Base-by-base conservation (phyloP, 495 filamentous ascomycete species). In the Cladorrhinum samala region DNA sequence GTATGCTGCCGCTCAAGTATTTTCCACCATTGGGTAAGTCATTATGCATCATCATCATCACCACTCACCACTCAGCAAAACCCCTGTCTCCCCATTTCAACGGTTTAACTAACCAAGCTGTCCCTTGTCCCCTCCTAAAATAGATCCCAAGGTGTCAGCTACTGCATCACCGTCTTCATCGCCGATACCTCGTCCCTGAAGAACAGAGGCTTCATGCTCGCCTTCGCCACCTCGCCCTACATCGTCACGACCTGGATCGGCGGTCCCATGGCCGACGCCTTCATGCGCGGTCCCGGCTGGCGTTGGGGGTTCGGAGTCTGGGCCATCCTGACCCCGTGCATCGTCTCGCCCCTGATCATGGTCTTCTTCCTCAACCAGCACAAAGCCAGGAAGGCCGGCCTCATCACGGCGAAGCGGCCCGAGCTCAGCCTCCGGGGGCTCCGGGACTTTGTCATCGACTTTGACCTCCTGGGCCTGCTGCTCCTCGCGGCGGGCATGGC, bases 261-360 rank as follows among this genome's bases (percentile, higher is more conserved):
- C 9, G 65, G 76, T 2, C 72, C 71, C 38, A 69, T 74, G 14
- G 62, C 76, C 5, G 51, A 73, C n/a, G 61, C 63, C 16, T 67
- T 80, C 54, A 60, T 76, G 24, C 41, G 65, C 25, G 57, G 72
- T 4, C 57, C 68, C 11, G 69, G 72, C 45, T 86, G 79, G 77
- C 75, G 81, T 27, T 86, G 83, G 84, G 76, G 74, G n/a, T 83
- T 80, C 59, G 83, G 80, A 30, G 69, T 74, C 20, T 84, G 81
- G 56, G 67, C 74, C 24, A 82, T 83, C 55, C 65, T 84, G 53
- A 71, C 72, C 39, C 79, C 81, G 0, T 60, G 74, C 54, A 72
- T 81, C 48, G 78, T 76, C 42, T 36, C 71, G 33, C 81, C 82
- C 4, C 66, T 84, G 8, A 65, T 68, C 60, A 58, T 67, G 21